Percentiles rank a stretch among this genome's conserved stretches.
Evolutionary conservation across 2,329 filamentous ascomycete genomes (phyloP).

Genomic region (Stagonosporopsis rhizophila): DNA sequence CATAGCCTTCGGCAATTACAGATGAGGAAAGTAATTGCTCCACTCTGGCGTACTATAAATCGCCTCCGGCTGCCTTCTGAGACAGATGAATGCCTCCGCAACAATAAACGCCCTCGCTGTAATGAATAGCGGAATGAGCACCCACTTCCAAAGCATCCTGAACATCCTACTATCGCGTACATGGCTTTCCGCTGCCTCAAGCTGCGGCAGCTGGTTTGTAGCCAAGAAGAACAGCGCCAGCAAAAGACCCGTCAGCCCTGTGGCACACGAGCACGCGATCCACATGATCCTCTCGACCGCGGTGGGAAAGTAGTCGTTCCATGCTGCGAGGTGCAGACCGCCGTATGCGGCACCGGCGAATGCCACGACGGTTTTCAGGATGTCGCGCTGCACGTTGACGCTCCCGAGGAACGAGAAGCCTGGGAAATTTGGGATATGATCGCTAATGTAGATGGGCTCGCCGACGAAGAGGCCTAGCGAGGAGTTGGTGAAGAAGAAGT

Average conservation of each 20-base stretch:
- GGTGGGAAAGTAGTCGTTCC: constrained; percentile 39
- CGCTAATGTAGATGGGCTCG: constrained; percentile 27
- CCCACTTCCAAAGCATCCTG: constrained; percentile 7
- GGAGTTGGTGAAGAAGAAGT: constrained; percentile 32
- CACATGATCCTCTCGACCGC: constrained; percentile 33
- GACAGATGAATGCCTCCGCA: constrained; percentile 37
- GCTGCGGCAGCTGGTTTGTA: constrained; percentile 22
- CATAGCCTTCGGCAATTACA: constrained; percentile 19
- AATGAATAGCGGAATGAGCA: constrained; percentile 28
- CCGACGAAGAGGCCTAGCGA: constrained; percentile 30
- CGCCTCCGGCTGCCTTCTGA: constrained; percentile 28
- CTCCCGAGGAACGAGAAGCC: constrained; percentile 32
- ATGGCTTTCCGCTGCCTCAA: constrained; percentile 28
- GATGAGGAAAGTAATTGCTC: constrained; percentile 38
- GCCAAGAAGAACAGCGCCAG: constrained; percentile 35
- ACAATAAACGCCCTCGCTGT: constrained; percentile 34
- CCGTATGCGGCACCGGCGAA: constrained; percentile 37
- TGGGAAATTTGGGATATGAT: constrained; percentile 28
- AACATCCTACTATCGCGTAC: constrained; percentile 23
- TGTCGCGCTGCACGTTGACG: constrained; percentile 30
- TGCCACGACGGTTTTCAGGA: constrained; percentile 29
- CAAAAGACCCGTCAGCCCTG: constrained; percentile 32
- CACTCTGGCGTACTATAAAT: constrained; percentile 37
- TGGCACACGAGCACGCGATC: constrained; percentile 33
- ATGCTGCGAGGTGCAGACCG: constrained; percentile 39